Base-by-base conservation (phyloP, 768 basidiomycete genomes). In the Coprinopsis sp. region DNA sequence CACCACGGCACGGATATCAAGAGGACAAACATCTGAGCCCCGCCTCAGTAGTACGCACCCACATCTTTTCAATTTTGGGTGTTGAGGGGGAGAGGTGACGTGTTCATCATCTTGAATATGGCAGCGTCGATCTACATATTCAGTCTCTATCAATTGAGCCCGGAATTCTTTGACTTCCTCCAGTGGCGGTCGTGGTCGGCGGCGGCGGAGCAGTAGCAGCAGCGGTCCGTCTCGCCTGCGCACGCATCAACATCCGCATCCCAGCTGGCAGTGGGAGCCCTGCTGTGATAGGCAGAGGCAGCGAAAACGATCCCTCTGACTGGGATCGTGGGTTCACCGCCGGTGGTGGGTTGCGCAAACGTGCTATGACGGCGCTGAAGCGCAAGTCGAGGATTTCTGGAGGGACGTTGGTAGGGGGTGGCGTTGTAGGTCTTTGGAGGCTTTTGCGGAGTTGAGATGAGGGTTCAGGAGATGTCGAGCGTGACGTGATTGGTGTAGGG, bases 321-420 rank as follows among this genome's bases (percentile, higher is more conserved):
- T n/a, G n/a, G n/a, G 66, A 43, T 30, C 56, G 55, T 18, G 61
- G 49, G 28, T 67, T 34, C 8, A 41, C 22, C 36, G 58, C 63
- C 3, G 74, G 73, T 8, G 73, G 65, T 10, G 87, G 79, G 47
- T 71, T 67, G 47, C 79, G 73, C 44, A 90, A 59, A 31, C 78
- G 83, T 37, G 69, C 65, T 27, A 85, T 53, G 51, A 90, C 62
- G 33, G 75, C 62, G 6, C 66, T 56, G 25, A 85, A 55, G 16
- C 72, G 81, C 43, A 90, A 68, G 63, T 90, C 84, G 51, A 91
- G 57, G 56, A 87, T 71, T 54, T 80, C 75, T 28, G 69, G 64
- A 37, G 71, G 57, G 47, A 65, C 56, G 39, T 56, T 53, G 33
- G 24, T 25, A 22, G 39, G 33, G 46, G 48, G 27, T 22, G 48